Conservation (phyloP, 2,329 filamentous ascomycete species). For the Monosporascus sp. region DNA sequence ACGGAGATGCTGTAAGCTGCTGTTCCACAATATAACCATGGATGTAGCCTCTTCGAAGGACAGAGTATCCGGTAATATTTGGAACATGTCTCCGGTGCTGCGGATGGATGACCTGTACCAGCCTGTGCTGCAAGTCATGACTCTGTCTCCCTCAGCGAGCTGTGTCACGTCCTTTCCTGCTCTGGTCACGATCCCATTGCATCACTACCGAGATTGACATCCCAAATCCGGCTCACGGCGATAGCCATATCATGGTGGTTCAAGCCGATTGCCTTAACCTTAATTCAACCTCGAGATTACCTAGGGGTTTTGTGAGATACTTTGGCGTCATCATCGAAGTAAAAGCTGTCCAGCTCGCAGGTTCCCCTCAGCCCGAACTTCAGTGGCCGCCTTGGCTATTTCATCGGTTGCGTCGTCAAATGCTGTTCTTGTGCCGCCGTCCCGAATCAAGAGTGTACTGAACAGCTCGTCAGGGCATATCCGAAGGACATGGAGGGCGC, state of each 20-base stretch:
- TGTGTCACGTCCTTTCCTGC: slow-evolving; percentile 18
- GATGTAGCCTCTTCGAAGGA: slow-evolving; percentile 22
- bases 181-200: slow-evolving; percentile 18
- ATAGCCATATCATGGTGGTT: slow-evolving; percentile 23
- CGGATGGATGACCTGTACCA: slow-evolving; percentile 22
- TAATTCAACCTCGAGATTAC: slow-evolving; percentile 19
- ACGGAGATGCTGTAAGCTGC: slow-evolving; percentile 22
- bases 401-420: slow-evolving; percentile 18
- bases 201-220: slow-evolving; percentile 22
- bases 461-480: slow-evolving; percentile 18
- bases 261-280: slow-evolving; percentile 21
- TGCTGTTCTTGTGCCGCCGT: slow-evolving; percentile 15
- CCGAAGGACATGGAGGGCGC: slow-evolving; percentile 17
- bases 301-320: slow-evolving; percentile 13
- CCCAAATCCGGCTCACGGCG: slow-evolving; percentile 21
- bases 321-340: slow-evolving; percentile 18
- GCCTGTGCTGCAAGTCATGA: slow-evolving; percentile 17
- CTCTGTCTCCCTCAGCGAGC: slow-evolving; percentile 17
- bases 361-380: slow-evolving; percentile 20
- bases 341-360: slow-evolving; percentile 23
- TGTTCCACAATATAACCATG: slow-evolving; percentile 21
- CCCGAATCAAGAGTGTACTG: slow-evolving; percentile 17
- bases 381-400: slow-evolving; percentile 6
- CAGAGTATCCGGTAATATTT: slow-evolving; percentile 20
- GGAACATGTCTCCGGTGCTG: slow-evolving; percentile 20